A percentile compares a stretch with the other conserved stretches of the same genome.
Conservation (phyloP, 805 yeast genomes). For the Tetrapisispora arboricola region DNA sequence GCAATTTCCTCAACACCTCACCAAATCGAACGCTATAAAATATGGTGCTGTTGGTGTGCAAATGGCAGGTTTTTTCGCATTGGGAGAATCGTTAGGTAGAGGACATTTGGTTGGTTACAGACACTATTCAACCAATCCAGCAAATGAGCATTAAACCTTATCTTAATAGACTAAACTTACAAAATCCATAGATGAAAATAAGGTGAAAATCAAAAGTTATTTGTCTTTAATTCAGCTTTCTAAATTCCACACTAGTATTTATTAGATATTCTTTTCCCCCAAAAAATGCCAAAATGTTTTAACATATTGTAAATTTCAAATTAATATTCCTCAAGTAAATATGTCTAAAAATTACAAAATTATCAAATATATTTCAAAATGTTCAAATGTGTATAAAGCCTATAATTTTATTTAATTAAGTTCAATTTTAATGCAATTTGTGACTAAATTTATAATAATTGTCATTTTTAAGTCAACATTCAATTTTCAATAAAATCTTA, state of each 20-base stretch:
- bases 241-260: neutral
- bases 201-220: no score
- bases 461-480: no score
- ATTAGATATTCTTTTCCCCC: conserved; percentile 1
- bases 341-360: neutral
- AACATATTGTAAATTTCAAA: neutral
- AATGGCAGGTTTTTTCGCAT: conserved; percentile 79
- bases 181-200: neutral
- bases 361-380: no score
- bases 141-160: neutral
- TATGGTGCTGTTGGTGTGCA: conserved; percentile 73
- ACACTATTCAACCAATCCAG: conserved; percentile 14
- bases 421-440: no score
- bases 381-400: no score
- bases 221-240: neutral
- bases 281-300: no score
- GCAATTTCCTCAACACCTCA: conserved; percentile 34
- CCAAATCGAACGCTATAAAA: conserved; percentile 49
- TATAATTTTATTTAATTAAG: no score
- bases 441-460: no score
- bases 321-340: conserved; percentile 3
- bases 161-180: neutral
- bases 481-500: neutral
- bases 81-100: conserved; percentile 96
- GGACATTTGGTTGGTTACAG: conserved; percentile 84